Evolutionary conservation across 2,329 filamentous ascomycete genomes (phyloP), one percentile per base, ranked within the genome.

Genomic region (Dendrostoma leiphaemia): DNA sequence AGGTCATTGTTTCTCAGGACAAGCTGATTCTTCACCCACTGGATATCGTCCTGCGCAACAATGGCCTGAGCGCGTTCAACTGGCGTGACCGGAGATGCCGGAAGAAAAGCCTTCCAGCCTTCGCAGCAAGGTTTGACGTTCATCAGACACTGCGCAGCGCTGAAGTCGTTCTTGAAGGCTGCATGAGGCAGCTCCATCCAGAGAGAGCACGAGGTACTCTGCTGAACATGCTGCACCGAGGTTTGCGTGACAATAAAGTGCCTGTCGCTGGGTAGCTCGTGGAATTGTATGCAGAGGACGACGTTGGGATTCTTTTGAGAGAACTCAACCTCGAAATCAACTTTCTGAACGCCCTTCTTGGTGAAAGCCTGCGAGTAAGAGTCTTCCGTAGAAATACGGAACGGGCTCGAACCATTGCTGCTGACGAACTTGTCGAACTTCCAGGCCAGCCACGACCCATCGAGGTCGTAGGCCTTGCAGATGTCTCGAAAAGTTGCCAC

Each of bases 241-340:
- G 55, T 54, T 31, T 54, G 47, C 2, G 55, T 57, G 3, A 57
- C 44, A 9, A 57, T 32, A 4, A 13, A 57, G n/a, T 51, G 46
- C 15, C 38, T 38, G 3, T 48, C 26, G 4, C 10, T 5, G 41
- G 53, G 45, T 10, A 12, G 26, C 26, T 57, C 55, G n/a, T 29
- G 45, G 31, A 57, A 57, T 9, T 45, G 44, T 19, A 54, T 31
- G 23, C 34, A 51, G 5, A 51, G 28, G 43, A 57, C 51, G 1
- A 38, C 10, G 21, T 54, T 57, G 7, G 55, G 41, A 13, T 57
- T 48, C 13, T 44, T 19, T 1, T 23, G 9, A 13, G 37, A 24
- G 28, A 54, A 57, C 13, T 44, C 31, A n/a, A 57, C 24, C 15
- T 31, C 38, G 37, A 57, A 54, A 17, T n/a, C 13, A 12, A 57